Base-by-base conservation (phyloP, 75 land plant genomes). In the Pinus taeda region DNA sequence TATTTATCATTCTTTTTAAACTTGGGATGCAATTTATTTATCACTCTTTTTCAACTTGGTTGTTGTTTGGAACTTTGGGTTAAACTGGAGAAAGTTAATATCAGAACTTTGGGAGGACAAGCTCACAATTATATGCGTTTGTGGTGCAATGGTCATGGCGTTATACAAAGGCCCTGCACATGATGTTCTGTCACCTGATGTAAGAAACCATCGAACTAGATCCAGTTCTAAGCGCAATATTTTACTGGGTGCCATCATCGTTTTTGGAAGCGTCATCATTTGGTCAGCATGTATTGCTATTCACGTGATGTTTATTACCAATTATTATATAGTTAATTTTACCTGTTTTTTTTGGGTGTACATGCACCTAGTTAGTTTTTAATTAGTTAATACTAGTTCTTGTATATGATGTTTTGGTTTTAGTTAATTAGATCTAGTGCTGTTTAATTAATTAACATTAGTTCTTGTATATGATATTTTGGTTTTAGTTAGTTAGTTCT, bases 51-150 rank as follows among this genome's bases (percentile, higher is more conserved):
- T 37, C 39, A 37, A 2, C 39, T 75, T 71, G 37, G 59, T 57
- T 15, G 59, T 57, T 15, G 4, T 4, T 4, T 57, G 1, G 13
- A 14, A 26, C 26, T 26, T 26, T 26, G 26, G 0, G 26, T 14
- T 57, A 57, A 8, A 20, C 36, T 78, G 83, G 63, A 37, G 72
- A n/a, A 81, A 82, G n/a, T 66, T 4, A 15, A 37, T 36, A 33
- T 2, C n/a, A 66, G 36, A 66, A 33, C 45, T 66, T 3, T 66
- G 36, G 8, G 5, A 66, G 70, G 70, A 20, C 70, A 66, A 17
- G 70, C 70, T 37, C 1, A 66, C 17, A 15, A 0, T 66, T 15
- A 66, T 66, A 66, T 66, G 42, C 17, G 42, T 66, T 14, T 17
- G 70, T 17, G 70, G 70, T 17, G 70, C 70, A 18, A 66, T 66